Percentiles rank a stretch among this genome's conserved stretches.
Conservation (phyloP, 108 stramenopile species). For the Nitzschia sp. region DNA sequence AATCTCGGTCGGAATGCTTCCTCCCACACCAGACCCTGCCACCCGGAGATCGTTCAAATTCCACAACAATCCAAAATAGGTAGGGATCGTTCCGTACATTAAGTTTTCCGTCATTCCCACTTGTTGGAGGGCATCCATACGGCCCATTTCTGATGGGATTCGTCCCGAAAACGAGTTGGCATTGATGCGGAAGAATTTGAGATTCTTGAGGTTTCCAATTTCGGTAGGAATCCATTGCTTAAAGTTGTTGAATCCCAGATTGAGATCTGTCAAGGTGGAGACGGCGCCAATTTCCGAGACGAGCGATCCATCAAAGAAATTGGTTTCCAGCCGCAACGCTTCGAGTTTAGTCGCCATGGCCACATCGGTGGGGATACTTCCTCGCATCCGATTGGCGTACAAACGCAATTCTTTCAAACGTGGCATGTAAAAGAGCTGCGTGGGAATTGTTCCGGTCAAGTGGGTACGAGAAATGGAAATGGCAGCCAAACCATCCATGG, state of each 20-base stretch:
- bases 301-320: slow-evolving; percentile 48
- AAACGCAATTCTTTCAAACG: slow-evolving; percentile 50
- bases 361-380: slow-evolving; percentile 57
- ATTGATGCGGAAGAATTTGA: slow-evolving; percentile 55
- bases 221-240: slow-evolving; percentile 52
- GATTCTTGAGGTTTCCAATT: slow-evolving; percentile 48
- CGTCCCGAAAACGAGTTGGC: slow-evolving; percentile 62
- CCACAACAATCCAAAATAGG: slow-evolving; percentile 48
- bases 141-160: slow-evolving; percentile 63
- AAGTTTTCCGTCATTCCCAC: slow-evolving; percentile 54
- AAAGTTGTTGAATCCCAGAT: slow-evolving; percentile 63
- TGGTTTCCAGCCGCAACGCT: slow-evolving; percentile 48
- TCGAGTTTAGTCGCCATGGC: slow-evolving; percentile 37
- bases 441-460: slow-evolving; percentile 69
- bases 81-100: slow-evolving; percentile 54
- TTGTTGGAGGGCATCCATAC: slow-evolving; percentile 50
- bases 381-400: slow-evolving; percentile 52
- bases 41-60: slow-evolving; percentile 42
- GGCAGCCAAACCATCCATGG: slow-evolving; percentile 32
- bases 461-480: slow-evolving; percentile 52
- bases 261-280: slow-evolving; percentile 48
- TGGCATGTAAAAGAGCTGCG: slow-evolving; percentile 43
- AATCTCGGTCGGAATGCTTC: slow-evolving; percentile 69
- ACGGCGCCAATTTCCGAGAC: slow-evolving; percentile 47
- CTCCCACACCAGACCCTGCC: slow-evolving; percentile 56